phyloP scores from a whole-genome alignment of 495 filamentous ascomycete species.

The Pseudomonodictys pantanalensis region DNA sequence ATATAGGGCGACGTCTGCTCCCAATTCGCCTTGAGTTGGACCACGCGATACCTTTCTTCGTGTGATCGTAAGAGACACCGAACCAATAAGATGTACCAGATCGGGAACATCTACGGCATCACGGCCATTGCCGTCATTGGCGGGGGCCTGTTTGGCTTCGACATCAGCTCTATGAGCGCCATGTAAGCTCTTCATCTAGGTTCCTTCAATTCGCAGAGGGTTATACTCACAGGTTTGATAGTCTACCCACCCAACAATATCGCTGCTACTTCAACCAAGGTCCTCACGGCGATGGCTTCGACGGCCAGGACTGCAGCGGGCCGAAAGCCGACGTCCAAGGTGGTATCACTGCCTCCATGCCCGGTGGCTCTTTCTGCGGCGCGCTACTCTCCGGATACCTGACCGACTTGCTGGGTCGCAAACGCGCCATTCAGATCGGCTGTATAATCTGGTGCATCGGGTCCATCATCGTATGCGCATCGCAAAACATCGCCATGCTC shows the following conservation, averaged over 20 bases:
- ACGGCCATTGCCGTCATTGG: slow-evolving; percentile 72
- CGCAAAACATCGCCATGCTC: slow-evolving; percentile 72
- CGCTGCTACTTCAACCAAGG: slow-evolving; percentile 44
- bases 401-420: slow-evolving; percentile 66
- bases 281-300: slow-evolving; percentile 50
- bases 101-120: slow-evolving; percentile 70
- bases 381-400: slow-evolving; percentile 64
- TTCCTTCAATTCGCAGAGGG: not conserved
- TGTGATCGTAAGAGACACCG: not conserved
- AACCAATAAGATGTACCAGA: slow-evolving; percentile 1
- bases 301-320: slow-evolving; percentile 32
- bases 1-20: too few relatives aligned
- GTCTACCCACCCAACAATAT: slow-evolving; percentile 56
- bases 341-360: slow-evolving; percentile 58
- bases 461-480: slow-evolving; percentile 64
- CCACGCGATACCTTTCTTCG: too few relatives aligned
- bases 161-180: slow-evolving; percentile 79
- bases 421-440: slow-evolving; percentile 62
- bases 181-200: slow-evolving; percentile 48
- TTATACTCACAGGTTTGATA: slow-evolving; percentile 16
- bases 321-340: slow-evolving; percentile 39
- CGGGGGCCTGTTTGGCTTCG: slow-evolving; percentile 78
- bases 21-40: too few relatives aligned
- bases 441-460: slow-evolving; percentile 68
- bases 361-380: slow-evolving; percentile 71